phyloP scores from a whole-genome alignment of 202 grass and related monocot genomes.

The Panicum hallii region DNA sequence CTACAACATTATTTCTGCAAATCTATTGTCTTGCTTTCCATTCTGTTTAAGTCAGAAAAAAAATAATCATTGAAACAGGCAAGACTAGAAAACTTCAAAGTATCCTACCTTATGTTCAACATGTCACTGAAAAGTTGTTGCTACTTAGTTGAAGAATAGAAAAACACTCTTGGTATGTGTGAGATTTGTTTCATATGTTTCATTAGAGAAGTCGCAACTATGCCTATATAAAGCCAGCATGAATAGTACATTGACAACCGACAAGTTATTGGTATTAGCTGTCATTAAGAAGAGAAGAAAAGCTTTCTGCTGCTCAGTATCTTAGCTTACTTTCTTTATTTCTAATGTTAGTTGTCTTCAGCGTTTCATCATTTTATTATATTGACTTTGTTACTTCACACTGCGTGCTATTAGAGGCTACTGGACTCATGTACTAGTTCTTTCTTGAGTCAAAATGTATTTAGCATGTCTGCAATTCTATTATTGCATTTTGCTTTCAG shows the following conservation, averaged over 20 bases:
- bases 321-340: background rate
- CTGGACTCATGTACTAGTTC: too few relatives aligned
- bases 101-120: background rate
- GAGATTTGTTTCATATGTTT: background rate
- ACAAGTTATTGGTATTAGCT: background rate
- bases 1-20: background rate
- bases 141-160: background rate
- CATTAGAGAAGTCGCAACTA: slow-evolving; percentile 6
- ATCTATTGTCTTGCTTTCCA: background rate
- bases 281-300: background rate
- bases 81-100: slow-evolving; percentile 14
- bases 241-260: background rate
- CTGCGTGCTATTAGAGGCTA: background rate
- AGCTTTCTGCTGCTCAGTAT: background rate
- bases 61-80: background rate
- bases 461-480: slow-evolving; percentile 23
- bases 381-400: background rate
- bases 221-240: background rate
- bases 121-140: slow-evolving; percentile 13
- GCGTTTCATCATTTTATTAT: background rate
- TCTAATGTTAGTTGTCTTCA: background rate
- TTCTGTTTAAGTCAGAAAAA: slow-evolving; percentile 3
- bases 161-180: slow-evolving; percentile 25
- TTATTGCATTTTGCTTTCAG: slow-evolving; percentile 37
- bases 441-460: background rate